Percentiles rank a stretch among this genome's conserved stretches.
Evolutionary conservation across 2,329 filamentous ascomycete genomes (phyloP).

Genomic region (Biscogniauxia sp.): DNA sequence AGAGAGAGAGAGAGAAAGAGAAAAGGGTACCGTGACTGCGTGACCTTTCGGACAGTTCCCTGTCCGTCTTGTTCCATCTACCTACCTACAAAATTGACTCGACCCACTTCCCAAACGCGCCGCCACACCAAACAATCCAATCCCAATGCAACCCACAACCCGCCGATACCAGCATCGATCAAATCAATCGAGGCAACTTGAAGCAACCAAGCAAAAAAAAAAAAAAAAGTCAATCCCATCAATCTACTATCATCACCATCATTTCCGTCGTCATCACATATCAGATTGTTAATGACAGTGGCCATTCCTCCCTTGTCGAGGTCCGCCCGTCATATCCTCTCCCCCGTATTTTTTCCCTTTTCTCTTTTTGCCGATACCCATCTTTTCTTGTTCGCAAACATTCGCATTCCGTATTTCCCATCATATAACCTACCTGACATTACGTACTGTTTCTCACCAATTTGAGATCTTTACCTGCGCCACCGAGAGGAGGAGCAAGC

Average conservation of each 20-base stretch:
- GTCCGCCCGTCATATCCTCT: conserved; percentile 12
- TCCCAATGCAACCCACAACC: not conserved
- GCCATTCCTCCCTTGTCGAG: conserved; percentile 6
- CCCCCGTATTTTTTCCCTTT: conserved; percentile 5
- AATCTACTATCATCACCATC: not conserved
- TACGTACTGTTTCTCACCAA: no score
- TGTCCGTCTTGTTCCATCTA: not conserved
- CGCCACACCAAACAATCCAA: not conserved
- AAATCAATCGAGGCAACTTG: not conserved
- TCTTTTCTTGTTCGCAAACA: not conserved
- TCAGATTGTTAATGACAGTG: conserved; percentile 1
- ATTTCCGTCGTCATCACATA: conserved; percentile 1
- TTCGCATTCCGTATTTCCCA: not conserved
- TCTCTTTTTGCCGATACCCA: not conserved
- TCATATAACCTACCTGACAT: not conserved
- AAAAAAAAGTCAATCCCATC: not conserved
- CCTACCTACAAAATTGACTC: not conserved
- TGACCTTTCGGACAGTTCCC: not conserved
- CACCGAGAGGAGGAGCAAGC: not conserved
- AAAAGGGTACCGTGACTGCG: conserved; percentile 2
- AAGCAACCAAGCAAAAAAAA: not conserved
- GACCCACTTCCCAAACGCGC: not conserved
- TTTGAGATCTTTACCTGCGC: not conserved
- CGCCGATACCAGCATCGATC: not conserved
- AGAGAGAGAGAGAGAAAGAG: not conserved